phyloP scores from a whole-genome alignment of 192 early-diverging fungal species.

The Rhizophagus sp. region DNA sequence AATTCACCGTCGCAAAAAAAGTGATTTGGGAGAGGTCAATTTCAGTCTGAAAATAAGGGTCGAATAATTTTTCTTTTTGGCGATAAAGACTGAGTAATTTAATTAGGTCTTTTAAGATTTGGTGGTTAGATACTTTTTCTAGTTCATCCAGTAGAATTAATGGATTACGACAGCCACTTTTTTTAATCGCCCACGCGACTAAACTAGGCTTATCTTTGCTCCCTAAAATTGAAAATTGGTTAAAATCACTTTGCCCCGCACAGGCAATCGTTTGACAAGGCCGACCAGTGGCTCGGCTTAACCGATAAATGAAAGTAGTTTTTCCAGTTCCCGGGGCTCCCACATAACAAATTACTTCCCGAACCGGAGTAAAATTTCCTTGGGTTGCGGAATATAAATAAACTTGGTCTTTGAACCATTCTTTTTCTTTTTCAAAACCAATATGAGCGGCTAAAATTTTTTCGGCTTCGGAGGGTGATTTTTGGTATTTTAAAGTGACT shows the following conservation, averaged over 20 bases:
- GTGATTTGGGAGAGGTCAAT: slow-evolving; percentile 6
- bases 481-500: too few relatives aligned
- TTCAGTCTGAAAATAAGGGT: slow-evolving; percentile 2
- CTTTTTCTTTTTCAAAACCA: slow-evolving; percentile 10
- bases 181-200: slow-evolving; percentile 25
- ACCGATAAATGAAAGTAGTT: slow-evolving; percentile 13
- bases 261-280: background rate
- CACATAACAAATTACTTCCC: slow-evolving; percentile 7
- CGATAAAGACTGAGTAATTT: too few relatives aligned
- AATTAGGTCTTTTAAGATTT: too few relatives aligned
- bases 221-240: slow-evolving; percentile 20
- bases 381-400: background rate
- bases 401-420: background rate
- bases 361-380: background rate
- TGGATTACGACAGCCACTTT: slow-evolving; percentile 8
- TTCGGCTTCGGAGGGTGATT: too few relatives aligned
- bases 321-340: slow-evolving; percentile 12
- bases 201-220: slow-evolving; percentile 8
- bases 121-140: slow-evolving; percentile 16
- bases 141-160: slow-evolving; percentile 20
- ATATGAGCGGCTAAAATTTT: background rate
- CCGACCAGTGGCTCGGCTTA: slow-evolving; percentile 8
- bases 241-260: background rate
- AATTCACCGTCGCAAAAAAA: slow-evolving; percentile 27
- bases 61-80: background rate